Conservation (phyloP, 176 grass and related monocot genomes). For the Areca catechu region DNA sequence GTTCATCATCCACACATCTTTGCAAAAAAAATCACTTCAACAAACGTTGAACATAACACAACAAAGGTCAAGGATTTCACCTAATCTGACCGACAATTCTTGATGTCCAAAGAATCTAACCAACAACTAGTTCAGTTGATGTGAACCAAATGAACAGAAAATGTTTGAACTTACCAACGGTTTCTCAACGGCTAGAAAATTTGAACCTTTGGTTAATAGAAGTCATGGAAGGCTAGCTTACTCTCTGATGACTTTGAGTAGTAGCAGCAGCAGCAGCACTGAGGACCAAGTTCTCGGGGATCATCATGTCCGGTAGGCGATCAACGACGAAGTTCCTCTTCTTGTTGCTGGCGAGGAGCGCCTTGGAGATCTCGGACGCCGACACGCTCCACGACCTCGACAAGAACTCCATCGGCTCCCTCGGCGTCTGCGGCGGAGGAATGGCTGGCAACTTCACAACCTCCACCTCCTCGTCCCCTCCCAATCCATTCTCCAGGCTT, state of each 20-base stretch:
- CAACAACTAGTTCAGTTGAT: too few species aligned
- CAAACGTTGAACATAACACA: too few species aligned
- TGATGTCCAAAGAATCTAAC: too few species aligned
- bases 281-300: constrained; percentile 24
- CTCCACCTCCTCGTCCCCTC: constrained; percentile 25
- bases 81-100: too few species aligned
- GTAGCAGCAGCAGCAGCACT: neutral
- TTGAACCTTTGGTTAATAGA: too few species aligned
- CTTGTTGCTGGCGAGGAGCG: constrained; percentile 33
- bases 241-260: neutral
- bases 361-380: constrained; percentile 71
- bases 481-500: constrained; percentile 10
- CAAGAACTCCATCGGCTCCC: constrained; percentile 76
- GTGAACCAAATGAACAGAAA: too few species aligned
- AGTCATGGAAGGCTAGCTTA: too few species aligned
- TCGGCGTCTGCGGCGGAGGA: constrained; percentile 67
- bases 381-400: constrained; percentile 83
- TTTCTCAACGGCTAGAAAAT: too few species aligned
- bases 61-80: too few species aligned
- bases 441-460: constrained; percentile 12
- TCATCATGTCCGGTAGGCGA: constrained; percentile 43
- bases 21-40: too few species aligned
- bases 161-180: too few species aligned
- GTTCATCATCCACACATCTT: too few species aligned
- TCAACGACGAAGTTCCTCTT: constrained; percentile 31